These are phyloP conservation scores for Hygrophoropsis aurantiaca DNA, from an alignment of 768 basidiomycete species.

Conservation along the genomic window DNA sequence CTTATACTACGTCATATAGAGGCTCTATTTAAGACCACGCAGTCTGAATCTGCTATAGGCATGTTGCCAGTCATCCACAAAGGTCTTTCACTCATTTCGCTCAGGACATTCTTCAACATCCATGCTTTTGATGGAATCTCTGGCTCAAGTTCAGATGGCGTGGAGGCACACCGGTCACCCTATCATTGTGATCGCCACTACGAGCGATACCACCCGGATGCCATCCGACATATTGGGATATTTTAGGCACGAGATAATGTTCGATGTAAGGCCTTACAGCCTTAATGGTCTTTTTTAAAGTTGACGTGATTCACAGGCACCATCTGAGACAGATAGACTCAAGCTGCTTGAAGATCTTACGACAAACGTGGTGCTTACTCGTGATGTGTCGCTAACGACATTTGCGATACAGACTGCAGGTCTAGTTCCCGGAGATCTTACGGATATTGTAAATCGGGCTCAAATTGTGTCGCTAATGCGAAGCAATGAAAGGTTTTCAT, in stretches of 20 bases:
- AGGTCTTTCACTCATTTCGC: not conserved
- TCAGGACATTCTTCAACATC: constrained; percentile 57
- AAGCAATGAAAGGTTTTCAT: constrained; percentile 13
- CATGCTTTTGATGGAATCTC: constrained; percentile 60
- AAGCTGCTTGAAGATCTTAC: constrained; percentile 42
- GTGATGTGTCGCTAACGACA: constrained; percentile 73
- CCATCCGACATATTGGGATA: constrained; percentile 60
- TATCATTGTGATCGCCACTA: constrained; percentile 74
- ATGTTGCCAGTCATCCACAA: constrained; percentile 1
- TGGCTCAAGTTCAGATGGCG: constrained; percentile 51
- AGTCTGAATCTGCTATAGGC: constrained; percentile 71
- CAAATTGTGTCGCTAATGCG: constrained; percentile 55
- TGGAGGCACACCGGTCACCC: constrained; percentile 69
- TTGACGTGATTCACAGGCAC: constrained; percentile 52
- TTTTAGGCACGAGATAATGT: constrained; percentile 83
- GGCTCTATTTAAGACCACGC: constrained; percentile 71
- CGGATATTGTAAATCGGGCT: constrained; percentile 63
- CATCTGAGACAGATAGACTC: constrained; percentile 72
- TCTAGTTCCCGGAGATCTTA: constrained; percentile 79
- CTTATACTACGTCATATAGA: constrained; percentile 79
- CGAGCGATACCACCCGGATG: constrained; percentile 62
- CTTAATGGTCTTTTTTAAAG: not conserved
- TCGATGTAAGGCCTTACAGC: constrained; percentile 52
- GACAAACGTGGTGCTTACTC: constrained; percentile 50
- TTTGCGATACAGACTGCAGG: constrained; percentile 91